Evolutionary conservation across 2,329 filamentous ascomycete species (phyloP).

Genomic region (Gliomastix tumulicola): DNA sequence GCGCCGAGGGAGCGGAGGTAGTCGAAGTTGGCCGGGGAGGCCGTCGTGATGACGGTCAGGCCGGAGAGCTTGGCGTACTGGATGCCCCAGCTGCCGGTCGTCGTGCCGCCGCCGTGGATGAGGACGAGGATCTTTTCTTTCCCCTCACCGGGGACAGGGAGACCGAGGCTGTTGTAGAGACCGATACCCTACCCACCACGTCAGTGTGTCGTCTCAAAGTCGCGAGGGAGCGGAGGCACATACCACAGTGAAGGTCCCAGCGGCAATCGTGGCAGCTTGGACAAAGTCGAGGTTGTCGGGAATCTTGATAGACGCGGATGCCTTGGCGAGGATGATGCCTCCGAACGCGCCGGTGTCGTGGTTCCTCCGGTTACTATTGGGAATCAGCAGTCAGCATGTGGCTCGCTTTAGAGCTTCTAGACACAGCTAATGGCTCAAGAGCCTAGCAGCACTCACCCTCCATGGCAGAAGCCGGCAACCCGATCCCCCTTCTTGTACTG

Average conservation of each 20-base stretch:
- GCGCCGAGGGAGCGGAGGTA: conserved; percentile 35
- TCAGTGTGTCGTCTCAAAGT: no score
- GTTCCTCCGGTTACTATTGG: conserved; percentile 7
- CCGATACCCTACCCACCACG: conserved; percentile 33
- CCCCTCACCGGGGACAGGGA: conserved; percentile 46
- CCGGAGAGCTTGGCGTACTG: conserved; percentile 28
- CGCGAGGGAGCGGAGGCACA: neutral
- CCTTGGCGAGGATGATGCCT: conserved; percentile 28
- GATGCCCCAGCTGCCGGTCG: conserved; percentile 42
- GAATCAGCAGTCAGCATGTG: neutral
- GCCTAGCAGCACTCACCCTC: conserved; percentile 16
- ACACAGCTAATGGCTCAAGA: neutral
- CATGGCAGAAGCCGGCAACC: conserved; percentile 31
- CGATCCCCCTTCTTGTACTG: conserved; percentile 41
- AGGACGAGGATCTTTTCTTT: conserved; percentile 27
- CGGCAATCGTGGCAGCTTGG: conserved; percentile 34
- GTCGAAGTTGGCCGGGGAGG: conserved; percentile 33
- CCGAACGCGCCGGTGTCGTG: conserved; percentile 35
- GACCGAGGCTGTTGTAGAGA: conserved; percentile 37
- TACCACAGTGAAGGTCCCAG: conserved; percentile 30
- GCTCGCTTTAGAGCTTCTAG: neutral
- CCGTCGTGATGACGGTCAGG: conserved; percentile 30
- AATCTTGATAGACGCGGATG: conserved; percentile 32
- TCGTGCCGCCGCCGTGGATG: conserved; percentile 39
- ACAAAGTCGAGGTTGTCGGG: conserved; percentile 36